A percentile compares a stretch with the other conserved stretches of the same genome.
phyloP scores from a whole-genome alignment of 176 grass and related monocot species.

The Aegilops sharonensis region DNA sequence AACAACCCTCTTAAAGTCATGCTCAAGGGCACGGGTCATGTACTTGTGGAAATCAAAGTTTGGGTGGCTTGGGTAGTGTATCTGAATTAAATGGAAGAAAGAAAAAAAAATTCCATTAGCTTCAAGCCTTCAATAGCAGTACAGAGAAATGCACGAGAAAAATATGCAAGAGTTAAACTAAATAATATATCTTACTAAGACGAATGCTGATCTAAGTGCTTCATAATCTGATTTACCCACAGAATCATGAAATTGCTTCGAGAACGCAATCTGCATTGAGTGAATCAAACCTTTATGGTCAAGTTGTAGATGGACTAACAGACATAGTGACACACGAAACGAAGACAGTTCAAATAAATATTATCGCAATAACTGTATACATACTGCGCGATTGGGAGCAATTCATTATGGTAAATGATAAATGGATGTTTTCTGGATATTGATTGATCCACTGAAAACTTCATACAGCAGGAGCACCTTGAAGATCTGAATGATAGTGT shows the following conservation, averaged over 20 bases:
- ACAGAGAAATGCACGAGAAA: too few relatives aligned
- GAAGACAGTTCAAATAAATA: not conserved
- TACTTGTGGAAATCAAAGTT: constrained; percentile 79
- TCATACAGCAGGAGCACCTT: not conserved
- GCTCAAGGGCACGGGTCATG: constrained; percentile 62
- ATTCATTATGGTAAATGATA: constrained; percentile 10
- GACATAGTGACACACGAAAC: not conserved
- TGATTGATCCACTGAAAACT: not conserved
- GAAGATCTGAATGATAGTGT: not conserved
- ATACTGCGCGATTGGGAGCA: not conserved
- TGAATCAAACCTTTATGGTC: not conserved
- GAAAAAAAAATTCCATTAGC: constrained; percentile 7
- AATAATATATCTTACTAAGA: constrained; percentile 38
- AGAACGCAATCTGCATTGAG: constrained; percentile 68
- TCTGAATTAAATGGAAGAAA: constrained; percentile 31
- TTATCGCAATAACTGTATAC: constrained; percentile 5
- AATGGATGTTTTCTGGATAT: constrained; percentile 10
- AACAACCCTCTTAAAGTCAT: constrained; percentile 92
- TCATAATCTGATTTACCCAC: constrained; percentile 87
- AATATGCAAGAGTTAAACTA: not conserved
- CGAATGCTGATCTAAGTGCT: constrained; percentile 79
- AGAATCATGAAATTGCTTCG: constrained; percentile 81
- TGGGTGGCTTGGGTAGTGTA: constrained; percentile 19
- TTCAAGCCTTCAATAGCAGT: not conserved
- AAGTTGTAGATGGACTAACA: not conserved